phyloP scores from a whole-genome alignment of 768 basidiomycete species.

The Leucosporidium scottii region DNA sequence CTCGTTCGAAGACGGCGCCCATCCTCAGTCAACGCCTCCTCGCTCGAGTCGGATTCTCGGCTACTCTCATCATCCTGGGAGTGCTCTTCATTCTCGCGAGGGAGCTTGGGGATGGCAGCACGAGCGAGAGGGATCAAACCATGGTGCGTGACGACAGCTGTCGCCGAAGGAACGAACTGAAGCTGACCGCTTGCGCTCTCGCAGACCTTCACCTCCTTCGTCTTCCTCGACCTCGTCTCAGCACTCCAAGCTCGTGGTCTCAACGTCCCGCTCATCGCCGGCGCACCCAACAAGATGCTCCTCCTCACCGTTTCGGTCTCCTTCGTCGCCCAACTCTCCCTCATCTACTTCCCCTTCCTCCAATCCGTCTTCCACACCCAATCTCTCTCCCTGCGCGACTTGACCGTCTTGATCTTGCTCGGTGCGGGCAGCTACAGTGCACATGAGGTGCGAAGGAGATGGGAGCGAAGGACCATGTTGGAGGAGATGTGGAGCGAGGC shows the following conservation, averaged over 20 bases:
- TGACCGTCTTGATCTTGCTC: conserved; percentile 62
- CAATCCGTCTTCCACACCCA: conserved; percentile 92
- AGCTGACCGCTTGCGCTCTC: conserved; percentile 3
- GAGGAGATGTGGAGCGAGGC: conserved; percentile 23
- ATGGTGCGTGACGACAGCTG: too few species aligned
- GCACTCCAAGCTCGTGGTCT: conserved; percentile 91
- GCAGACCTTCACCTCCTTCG: conserved; percentile 96
- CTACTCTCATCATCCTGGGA: conserved; percentile 80
- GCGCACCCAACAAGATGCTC: conserved; percentile 75
- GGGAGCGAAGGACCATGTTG: conserved; percentile 13
- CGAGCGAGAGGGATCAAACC: conserved; percentile 84
- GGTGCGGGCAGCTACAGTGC: conserved; percentile 43
- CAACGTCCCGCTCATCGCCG: conserved; percentile 60
- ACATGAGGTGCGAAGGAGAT: conserved; percentile 31
- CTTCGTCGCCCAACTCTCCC: conserved; percentile 69
- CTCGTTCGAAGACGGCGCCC: conserved; percentile 83
- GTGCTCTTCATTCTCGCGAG: conserved; percentile 79
- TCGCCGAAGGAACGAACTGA: too few species aligned
- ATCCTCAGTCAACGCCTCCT: conserved; percentile 71
- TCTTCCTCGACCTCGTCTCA: conserved; percentile 91
- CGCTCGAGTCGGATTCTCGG: conserved; percentile 81
- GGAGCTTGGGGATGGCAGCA: conserved; percentile 71
- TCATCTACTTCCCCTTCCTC: conserved; percentile 85
- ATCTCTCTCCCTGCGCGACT: conserved; percentile 60
- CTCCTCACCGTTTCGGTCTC: conserved; percentile 80